Conservation (phyloP, 2,329 filamentous ascomycete species). For the Aspergillus brasiliensis region DNA sequence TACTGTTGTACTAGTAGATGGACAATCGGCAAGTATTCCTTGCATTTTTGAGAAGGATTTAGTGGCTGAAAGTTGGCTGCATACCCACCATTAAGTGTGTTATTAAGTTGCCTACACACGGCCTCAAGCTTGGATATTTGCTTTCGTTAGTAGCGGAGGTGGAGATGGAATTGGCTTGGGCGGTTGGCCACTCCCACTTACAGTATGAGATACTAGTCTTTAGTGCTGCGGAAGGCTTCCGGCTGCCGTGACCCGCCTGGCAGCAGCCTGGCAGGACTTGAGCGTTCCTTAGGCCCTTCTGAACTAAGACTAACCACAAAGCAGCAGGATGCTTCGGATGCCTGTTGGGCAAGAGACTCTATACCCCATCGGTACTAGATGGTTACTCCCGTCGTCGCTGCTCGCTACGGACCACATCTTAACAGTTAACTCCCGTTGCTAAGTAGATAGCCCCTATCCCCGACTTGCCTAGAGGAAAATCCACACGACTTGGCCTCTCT, state of each 20-base stretch:
- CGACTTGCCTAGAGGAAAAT: neutral
- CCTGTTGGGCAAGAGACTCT: too few relatives aligned
- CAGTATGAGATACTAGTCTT: neutral
- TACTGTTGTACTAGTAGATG: neutral
- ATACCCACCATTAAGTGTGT: neutral
- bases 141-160: neutral
- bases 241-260: conserved; percentile 4
- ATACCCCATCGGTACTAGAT: too few relatives aligned
- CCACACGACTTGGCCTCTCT: neutral
- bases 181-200: neutral
- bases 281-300: neutral
- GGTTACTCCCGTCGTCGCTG: too few relatives aligned
- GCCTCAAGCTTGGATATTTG: neutral
- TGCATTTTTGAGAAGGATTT: neutral
- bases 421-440: too few relatives aligned
- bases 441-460: neutral
- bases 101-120: neutral
- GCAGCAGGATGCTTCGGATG: too few relatives aligned
- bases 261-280: neutral
- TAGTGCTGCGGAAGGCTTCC: conserved; percentile 8
- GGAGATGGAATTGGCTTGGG: neutral
- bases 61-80: neutral
- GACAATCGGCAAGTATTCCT: neutral
- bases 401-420: too few relatives aligned
- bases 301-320: neutral